Base-by-base conservation (phyloP, 202 grass and related monocot genomes). In the Zizania palustris region DNA sequence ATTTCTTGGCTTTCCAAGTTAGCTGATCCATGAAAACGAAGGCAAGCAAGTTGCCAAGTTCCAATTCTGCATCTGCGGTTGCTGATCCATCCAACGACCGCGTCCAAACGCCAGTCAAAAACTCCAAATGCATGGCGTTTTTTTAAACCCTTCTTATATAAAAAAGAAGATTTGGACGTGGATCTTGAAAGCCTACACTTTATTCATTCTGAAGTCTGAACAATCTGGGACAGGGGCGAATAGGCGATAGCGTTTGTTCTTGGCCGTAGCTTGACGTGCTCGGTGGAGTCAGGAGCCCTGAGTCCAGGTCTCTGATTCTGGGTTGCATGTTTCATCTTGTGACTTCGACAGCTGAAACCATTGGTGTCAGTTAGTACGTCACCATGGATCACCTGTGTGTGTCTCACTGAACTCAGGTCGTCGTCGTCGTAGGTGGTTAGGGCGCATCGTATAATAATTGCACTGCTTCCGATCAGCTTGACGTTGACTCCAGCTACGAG, bases 191-290 rank as follows among this genome's bases (percentile, higher is more conserved):
- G 7, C 7, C 5, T 46, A 36, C 41, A 28, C 8, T 58, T 15
- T 35, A 11, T 56, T 14, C 15, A 11, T 12, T 18, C n/a, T 2
- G 42, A 37, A n/a, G 39, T 60, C 6, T 18, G 41, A 57, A 36
- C 41, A 70, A 60, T 45, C 77, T 28, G 42, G 39, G 21, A 60
- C 76, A 37, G 15, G 45, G 41, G 43, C 13, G 59, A 40, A 37
- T 9, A 57, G 41, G 43, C 13, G 59, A 40, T 16, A 21, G 7
- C 2, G 12, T 11, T 11, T 35, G 44, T 10, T 69, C 13, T 34
- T 34, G 11, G 65, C 22, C 21, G 22, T 69, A 18, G 1, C 14
- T 37, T 51, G 67, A 6, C 36, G 8, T 10, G 13, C 51, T n/a
- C 6, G 16, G 14, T 16, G 12, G 6, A 69, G 42, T 35, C 8